phyloP scores from a whole-genome alignment of 2,329 filamentous ascomycete genomes.

The Xylaria sp. region DNA sequence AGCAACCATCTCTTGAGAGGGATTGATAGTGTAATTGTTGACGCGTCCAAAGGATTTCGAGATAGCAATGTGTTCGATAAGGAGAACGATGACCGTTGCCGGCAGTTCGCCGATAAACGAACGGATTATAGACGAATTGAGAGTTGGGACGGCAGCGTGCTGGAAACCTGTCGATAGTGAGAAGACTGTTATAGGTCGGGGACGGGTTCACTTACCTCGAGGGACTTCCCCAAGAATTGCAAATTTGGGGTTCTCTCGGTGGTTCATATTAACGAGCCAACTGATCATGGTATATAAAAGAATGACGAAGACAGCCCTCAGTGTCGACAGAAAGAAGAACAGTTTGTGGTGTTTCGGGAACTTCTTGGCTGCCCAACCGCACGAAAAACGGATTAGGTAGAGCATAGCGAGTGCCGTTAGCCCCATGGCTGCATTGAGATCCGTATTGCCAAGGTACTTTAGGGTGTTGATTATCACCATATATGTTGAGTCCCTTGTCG shows the following conservation, averaged over 20 bases:
- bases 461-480: conserved; percentile 81
- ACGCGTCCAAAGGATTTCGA: conserved; percentile 95
- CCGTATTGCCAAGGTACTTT: conserved; percentile 67
- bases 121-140: conserved; percentile 68
- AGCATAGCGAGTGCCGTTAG: conserved; percentile 79
- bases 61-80: conserved; percentile 97
- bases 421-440: conserved; percentile 84
- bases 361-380: conserved; percentile 68
- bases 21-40: conserved; percentile 95
- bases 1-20: conserved; percentile 93
- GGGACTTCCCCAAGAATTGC: conserved; percentile 77
- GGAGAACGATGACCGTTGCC: conserved; percentile 85
- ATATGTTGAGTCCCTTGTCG: conserved; percentile 79
- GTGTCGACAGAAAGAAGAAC: conserved; percentile 88
- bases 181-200: conserved; percentile 11
- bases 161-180: conserved; percentile 66
- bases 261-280: conserved; percentile 77
- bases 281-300: conserved; percentile 90
- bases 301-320: conserved; percentile 90
- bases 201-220: conserved; percentile 54
- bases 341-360: conserved; percentile 70
- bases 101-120: conserved; percentile 75
- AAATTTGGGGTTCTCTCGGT: conserved; percentile 66
- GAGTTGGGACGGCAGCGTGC: conserved; percentile 71
- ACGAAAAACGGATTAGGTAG: conserved; percentile 71